A percentile compares a stretch with the other conserved stretches of the same genome.
These are phyloP conservation scores for Microsporum canis DNA, from an alignment of 2,329 filamentous ascomycete genomes.

Conservation along the genomic window DNA sequence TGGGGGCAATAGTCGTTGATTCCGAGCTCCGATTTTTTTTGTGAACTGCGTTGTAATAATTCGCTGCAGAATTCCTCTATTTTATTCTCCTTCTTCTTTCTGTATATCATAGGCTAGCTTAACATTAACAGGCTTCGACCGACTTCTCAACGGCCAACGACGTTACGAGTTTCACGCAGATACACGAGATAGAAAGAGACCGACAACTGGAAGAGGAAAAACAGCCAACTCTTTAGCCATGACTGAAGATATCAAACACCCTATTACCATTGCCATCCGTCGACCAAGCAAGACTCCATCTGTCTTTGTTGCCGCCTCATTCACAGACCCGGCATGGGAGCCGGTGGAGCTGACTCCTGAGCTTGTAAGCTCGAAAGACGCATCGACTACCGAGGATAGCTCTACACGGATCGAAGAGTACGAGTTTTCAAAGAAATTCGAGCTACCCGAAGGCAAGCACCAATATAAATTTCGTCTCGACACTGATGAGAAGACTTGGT, in stretches of 20 bases:
- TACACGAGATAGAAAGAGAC: neutral
- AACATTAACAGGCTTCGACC: neutral
- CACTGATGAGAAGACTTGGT: slow-evolving; percentile 16
- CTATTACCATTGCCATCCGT: slow-evolving; percentile 21
- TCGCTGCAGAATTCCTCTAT: neutral
- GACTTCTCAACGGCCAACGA: neutral
- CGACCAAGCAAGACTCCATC: slow-evolving; percentile 19
- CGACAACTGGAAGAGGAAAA: neutral
- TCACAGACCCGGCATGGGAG: slow-evolving; percentile 22
- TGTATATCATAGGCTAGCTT: neutral
- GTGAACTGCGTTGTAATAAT: neutral
- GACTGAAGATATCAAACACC: slow-evolving; percentile 3
- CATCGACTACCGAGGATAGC: slow-evolving; percentile 7
- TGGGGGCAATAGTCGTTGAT: neutral
- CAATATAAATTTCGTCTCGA: slow-evolving; percentile 22
- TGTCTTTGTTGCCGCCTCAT: slow-evolving; percentile 20
- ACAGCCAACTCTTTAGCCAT: slow-evolving; percentile 2
- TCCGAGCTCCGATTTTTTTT: neutral
- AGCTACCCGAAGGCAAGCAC: slow-evolving; percentile 18
- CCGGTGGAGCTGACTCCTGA: slow-evolving; percentile 20
- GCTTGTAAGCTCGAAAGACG: slow-evolving; percentile 8
- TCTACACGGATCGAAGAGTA: slow-evolving; percentile 13
- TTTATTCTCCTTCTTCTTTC: neutral
- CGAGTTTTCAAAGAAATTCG: slow-evolving; percentile 11
- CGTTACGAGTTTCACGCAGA: slow-evolving; percentile 4